Base-by-base conservation (phyloP, 1,139 yeast species). In the Torulaspora globosa region DNA sequence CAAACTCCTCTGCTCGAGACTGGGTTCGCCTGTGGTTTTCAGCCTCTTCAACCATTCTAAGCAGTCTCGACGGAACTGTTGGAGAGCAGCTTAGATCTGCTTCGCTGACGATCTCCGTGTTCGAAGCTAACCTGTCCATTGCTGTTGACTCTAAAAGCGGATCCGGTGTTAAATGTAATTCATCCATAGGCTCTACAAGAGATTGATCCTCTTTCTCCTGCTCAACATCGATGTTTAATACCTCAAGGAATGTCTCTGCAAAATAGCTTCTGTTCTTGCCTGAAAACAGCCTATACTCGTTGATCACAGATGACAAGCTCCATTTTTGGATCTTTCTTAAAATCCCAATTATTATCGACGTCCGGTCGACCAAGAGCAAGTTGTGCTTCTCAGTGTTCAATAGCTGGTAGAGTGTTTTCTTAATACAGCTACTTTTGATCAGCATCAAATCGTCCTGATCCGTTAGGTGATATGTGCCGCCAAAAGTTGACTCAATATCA, bases 321-420 rank as follows among this genome's bases (percentile, higher is more conserved):
- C 97, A 90, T 65, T 84, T 84, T 65, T 87, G 95, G 30, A 89
- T 73, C 62, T 84, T 82, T 45, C 98, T 71, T 28, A 92, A 68
- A 1, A 89, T 72, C 0, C 97, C 96, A 5, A 88, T 78, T 24
- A 90, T 73, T 3, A 94, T 80, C 47, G 86, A 83, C 2, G 92
- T 82, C 44, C 85, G 78, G 61, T 92, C 97, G 26, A 92, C 80
- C 12, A 92, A 66, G 33, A 92, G 68, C 8, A 85, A 65, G 45
- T 89, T 89, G 60, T 84, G 82, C 55, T 82, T 80, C 15, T 78
- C 66, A 44, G 71, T 73, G 60, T 90, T 82, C 39, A 92, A 69
- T 5, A 87, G 61, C 15, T 82, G 66, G 49, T 78, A 79, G 55
- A 84, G 75, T 1, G 84, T 77, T 39, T 74, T 75, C 46, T 72